Evolutionary conservation across 1,284 basidiomycete genomes (phyloP), one percentile per base, ranked within the genome.

Genomic region (Ceratobasidium theobromae): DNA sequence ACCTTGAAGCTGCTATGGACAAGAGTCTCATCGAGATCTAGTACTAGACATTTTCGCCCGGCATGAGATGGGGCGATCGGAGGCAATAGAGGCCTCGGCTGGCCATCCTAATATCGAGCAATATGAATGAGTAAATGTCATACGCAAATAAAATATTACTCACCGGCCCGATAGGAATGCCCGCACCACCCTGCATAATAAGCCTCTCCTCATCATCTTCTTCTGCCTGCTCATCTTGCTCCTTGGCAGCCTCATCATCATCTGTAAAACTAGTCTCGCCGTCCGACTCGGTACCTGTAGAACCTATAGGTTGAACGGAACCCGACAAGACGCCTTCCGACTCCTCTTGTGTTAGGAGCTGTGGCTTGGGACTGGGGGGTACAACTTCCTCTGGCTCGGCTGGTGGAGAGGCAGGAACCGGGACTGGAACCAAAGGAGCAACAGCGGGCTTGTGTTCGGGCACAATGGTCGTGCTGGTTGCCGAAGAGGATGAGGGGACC

Each of bases 11-110:
- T 92, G 74, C 89, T 91, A 78, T 98, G 96, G 21, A 98, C 87
- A 33, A 98, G 80, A 1, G 95, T 98, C 78, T 98, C 96, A 72
- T 98, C 95, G 46, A 98, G 81, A 79, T 98, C 96, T 21, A 98
- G 83, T 40, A 98, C 94, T 5, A 95, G 81, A 73, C 95, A 98
- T 78, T 98, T 98, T 67, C 93, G 82, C 16, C 93, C 93, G 18
- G 78, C 81, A 72, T 95, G 90, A 25, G 86, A 82, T 11, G 84
- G 82, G 1, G 84, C 78, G 69, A 97, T 80, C 14, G 88, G 86
- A 3, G 91, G 91, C 6, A 98, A 76, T 18, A 98, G 79, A 9
- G 95, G 95, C 54, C 84, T 83, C 2, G 93, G 92, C 33, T 86
- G 77, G 21, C 95, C 95, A 72, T 97, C 88, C 89, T 93, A 55